A percentile compares a stretch with the other conserved stretches of the same genome.
Conservation (phyloP, 2,329 filamentous ascomycete genomes). For the Hymenoscyphus fructigenus region DNA sequence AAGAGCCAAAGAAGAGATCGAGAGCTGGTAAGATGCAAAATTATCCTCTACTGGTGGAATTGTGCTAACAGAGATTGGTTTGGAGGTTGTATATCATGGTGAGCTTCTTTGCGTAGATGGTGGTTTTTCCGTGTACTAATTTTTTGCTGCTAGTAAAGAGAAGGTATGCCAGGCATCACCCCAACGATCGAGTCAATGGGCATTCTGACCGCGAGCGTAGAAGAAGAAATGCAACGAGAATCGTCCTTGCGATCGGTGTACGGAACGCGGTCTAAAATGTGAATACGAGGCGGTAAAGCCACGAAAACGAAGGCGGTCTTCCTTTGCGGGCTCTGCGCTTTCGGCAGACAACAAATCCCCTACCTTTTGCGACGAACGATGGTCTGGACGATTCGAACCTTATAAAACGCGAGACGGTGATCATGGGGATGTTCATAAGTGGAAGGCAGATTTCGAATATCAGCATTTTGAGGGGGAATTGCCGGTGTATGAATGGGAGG, state of each 20-base stretch:
- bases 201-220: conserved; percentile 15
- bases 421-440: conserved; percentile 19
- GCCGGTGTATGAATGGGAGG: conserved; percentile 25
- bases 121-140: conserved; percentile 2
- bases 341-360: conserved; percentile 24
- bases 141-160: conserved; percentile 31
- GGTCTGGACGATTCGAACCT: conserved; percentile 26
- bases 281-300: conserved; percentile 37
- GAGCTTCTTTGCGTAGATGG: conserved; percentile 14
- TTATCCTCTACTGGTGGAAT: not conserved
- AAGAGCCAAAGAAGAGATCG: conserved; percentile 58
- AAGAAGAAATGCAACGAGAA: conserved; percentile 39
- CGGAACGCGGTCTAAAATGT: conserved; percentile 31
- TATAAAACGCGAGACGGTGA: conserved; percentile 16
- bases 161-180: conserved; percentile 27
- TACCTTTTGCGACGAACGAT: conserved; percentile 23
- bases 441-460: conserved; percentile 24
- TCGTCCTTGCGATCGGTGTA: conserved; percentile 36
- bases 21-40: conserved; percentile 49
- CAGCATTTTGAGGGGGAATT: conserved; percentile 26
- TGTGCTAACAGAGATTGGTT: conserved; percentile 19
- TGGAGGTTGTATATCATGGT: conserved; percentile 37
- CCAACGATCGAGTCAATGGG: not conserved
- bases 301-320: conserved; percentile 30
- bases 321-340: conserved; percentile 28